phyloP scores from a whole-genome alignment of 192 early-diverging fungal species.

The Coemansia sp. region DNA sequence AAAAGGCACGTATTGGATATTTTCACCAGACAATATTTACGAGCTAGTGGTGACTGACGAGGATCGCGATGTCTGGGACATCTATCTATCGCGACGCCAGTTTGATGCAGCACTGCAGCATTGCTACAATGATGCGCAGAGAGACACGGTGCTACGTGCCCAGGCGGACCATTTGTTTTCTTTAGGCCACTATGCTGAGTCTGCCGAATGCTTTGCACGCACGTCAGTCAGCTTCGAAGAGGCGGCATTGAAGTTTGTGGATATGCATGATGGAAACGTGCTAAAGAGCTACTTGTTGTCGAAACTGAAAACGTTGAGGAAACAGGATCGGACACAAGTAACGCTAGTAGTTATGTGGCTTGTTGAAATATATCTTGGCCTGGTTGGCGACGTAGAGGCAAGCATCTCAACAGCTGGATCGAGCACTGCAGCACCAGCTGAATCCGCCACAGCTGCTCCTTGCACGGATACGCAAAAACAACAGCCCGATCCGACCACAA shows the following conservation, averaged over 20 bases:
- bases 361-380: constrained; percentile 81
- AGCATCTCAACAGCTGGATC: constrained; percentile 43
- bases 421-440: constrained; percentile 7
- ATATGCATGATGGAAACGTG: constrained; percentile 68
- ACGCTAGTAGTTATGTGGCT: constrained; percentile 86
- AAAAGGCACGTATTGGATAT: constrained; percentile 91
- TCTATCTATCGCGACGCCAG: constrained; percentile 78
- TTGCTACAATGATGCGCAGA: constrained; percentile 70
- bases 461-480: constrained; percentile 34
- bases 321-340: constrained; percentile 77
- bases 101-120: constrained; percentile 82
- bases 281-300: constrained; percentile 76
- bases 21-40: constrained; percentile 77
- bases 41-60: constrained; percentile 92
- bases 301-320: constrained; percentile 70
- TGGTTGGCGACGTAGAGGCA: constrained; percentile 69
- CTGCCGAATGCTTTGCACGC: constrained; percentile 87
- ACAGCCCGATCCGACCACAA: constrained; percentile 33
- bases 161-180: constrained; percentile 88
- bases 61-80: constrained; percentile 91
- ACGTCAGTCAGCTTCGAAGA: constrained; percentile 83
- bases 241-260: constrained; percentile 78
- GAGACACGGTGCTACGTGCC: constrained; percentile 74
- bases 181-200: constrained; percentile 67
- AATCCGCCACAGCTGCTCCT: not conserved